These are phyloP conservation scores for Xylariaceae sp. DNA, from an alignment of 2,329 filamentous ascomycete genomes.

Conservation along the genomic window DNA sequence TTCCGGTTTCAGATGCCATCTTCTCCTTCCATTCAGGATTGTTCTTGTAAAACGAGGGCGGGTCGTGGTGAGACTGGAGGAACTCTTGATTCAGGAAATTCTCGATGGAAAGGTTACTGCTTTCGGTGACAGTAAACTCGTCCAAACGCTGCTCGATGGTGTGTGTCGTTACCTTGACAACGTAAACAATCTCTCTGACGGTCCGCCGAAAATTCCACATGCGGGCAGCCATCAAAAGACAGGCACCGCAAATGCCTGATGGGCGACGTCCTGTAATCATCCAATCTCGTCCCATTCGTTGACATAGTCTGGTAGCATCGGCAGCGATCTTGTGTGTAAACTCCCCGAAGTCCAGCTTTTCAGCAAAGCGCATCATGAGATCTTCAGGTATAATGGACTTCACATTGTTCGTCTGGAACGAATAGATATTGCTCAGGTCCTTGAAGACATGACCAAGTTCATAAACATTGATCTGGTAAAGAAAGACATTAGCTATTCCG, in stretches of 20 bases:
- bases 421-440: conserved; percentile 65
- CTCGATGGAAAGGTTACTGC: conserved; percentile 77
- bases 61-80: conserved; percentile 68
- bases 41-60: conserved; percentile 73
- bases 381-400: conserved; percentile 78
- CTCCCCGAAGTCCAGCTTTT: conserved; percentile 83
- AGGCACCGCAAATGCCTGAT: conserved; percentile 89
- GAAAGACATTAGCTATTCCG: background rate
- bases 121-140: conserved; percentile 85
- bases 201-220: conserved; percentile 98
- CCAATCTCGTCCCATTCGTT: conserved; percentile 95
- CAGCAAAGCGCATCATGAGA: conserved; percentile 84
- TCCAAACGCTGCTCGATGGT: conserved; percentile 88
- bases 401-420: conserved; percentile 54
- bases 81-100: conserved; percentile 72
- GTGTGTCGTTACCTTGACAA: conserved; percentile 91
- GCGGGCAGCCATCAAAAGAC: conserved; percentile 86
- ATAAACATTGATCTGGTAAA: conserved; percentile 72
- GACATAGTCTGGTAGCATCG: conserved; percentile 80
- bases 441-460: conserved; percentile 88
- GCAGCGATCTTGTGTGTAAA: conserved; percentile 78
- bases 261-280: conserved; percentile 92
- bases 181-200: conserved; percentile 91
- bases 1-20: conserved; percentile 41
- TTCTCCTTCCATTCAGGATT: conserved; percentile 54